Evolutionary conservation across 805 yeast species (phyloP).

Genomic region (Isabelozyma rhagii): DNA sequence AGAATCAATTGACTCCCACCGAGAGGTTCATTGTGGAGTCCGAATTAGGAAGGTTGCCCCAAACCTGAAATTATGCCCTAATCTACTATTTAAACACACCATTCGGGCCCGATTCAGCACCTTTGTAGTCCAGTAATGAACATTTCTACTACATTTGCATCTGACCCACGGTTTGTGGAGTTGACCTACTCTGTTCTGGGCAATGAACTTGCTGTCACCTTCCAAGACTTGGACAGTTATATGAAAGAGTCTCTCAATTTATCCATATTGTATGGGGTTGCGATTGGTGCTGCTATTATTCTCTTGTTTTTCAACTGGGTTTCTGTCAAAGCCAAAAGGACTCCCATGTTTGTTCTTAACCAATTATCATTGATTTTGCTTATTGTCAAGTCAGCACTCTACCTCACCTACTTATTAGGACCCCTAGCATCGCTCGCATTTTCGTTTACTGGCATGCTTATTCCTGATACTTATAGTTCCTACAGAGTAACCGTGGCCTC

Average conservation of each 20-base stretch:
- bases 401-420: conserved; percentile 51
- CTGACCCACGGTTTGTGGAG: conserved; percentile 3
- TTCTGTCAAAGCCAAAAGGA: conserved; percentile 42
- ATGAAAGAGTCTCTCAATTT: conserved; percentile 3
- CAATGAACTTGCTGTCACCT: conserved; percentile 6
- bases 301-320: conserved; percentile 10
- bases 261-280: conserved; percentile 12
- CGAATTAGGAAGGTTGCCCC: neutral
- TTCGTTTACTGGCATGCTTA: conserved; percentile 27
- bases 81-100: neutral
- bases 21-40: neutral
- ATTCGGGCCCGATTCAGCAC: neutral
- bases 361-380: conserved; percentile 54
- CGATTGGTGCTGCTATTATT: conserved; percentile 13
- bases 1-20: neutral
- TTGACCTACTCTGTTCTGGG: conserved; percentile 9
- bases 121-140: neutral
- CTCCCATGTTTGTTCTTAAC: conserved; percentile 76
- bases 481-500: conserved; percentile 57
- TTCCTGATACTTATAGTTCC: conserved; percentile 27
- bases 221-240: conserved; percentile 10
- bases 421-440: conserved; percentile 50
- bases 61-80: neutral
- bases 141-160: neutral
- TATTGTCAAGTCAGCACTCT: conserved; percentile 59